A percentile compares a stretch with the other conserved stretches of the same genome.
phyloP scores from a whole-genome alignment of 768 basidiomycete species.

The Cystobasidium onofrii region DNA sequence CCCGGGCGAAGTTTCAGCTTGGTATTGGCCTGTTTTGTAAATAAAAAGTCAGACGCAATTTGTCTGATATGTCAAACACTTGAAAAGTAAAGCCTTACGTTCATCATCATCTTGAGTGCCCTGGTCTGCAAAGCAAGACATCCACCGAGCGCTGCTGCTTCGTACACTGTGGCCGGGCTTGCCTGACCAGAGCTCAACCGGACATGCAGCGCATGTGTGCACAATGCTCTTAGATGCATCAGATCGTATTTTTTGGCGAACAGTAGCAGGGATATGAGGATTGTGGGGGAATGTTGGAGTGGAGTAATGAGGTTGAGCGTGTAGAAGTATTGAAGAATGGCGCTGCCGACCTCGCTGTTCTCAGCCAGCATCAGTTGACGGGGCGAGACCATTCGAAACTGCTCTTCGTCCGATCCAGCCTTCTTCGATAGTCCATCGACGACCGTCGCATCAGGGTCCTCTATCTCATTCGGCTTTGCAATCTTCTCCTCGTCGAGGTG shows the following conservation, averaged over 20 bases:
- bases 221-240: constrained; percentile 62
- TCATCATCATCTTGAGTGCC: constrained; percentile 33
- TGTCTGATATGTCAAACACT: neutral
- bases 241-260: constrained; percentile 76
- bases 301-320: constrained; percentile 76
- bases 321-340: constrained; percentile 89
- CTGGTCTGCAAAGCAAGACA: constrained; percentile 30
- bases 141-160: constrained; percentile 34
- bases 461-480: neutral
- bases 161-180: constrained; percentile 31
- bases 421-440: constrained; percentile 40
- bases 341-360: constrained; percentile 77
- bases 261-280: constrained; percentile 75
- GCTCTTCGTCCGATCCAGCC: neutral
- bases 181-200: constrained; percentile 43
- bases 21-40: constrained; percentile 3
- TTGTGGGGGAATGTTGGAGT: constrained; percentile 79
- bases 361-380: constrained; percentile 74
- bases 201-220: constrained; percentile 91
- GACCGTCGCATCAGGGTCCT: neutral
- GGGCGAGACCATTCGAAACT: constrained; percentile 31
- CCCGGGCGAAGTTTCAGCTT: neutral
- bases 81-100: neutral
- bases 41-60: neutral
- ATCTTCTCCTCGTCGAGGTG: neutral